A percentile compares a stretch with the other conserved stretches of the same genome.
Conservation (phyloP, 2,329 filamentous ascomycete genomes). For the Monilinia vaccinii-corymbosi region DNA sequence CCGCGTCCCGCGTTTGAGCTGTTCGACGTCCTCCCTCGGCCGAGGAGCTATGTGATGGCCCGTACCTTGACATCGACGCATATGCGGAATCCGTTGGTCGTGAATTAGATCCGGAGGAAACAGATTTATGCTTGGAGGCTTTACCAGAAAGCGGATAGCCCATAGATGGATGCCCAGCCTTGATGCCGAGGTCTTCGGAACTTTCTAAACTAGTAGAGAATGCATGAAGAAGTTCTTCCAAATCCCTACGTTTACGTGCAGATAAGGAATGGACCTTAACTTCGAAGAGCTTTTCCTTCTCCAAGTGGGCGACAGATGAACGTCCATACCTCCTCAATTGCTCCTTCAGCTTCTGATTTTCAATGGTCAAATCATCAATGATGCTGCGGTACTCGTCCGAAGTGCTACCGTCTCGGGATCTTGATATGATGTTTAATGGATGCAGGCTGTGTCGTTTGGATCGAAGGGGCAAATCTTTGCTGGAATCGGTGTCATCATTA, state of each 20-base stretch:
- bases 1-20: conserved; percentile 15
- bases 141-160: neutral
- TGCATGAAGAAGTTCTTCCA: conserved; percentile 63
- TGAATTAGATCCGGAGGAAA: conserved; percentile 27
- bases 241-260: conserved; percentile 62
- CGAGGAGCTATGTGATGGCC: conserved; percentile 14
- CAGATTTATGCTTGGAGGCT: conserved; percentile 30
- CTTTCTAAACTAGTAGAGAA: conserved; percentile 57
- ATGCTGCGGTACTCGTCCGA: conserved; percentile 71
- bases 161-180: neutral
- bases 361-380: conserved; percentile 78
- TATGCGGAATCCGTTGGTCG: conserved; percentile 45
- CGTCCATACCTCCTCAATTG: conserved; percentile 64
- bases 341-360: conserved; percentile 71
- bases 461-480: neutral
- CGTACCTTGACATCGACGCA: conserved; percentile 51
- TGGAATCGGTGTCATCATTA: conserved; percentile 7
- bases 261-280: conserved; percentile 69
- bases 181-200: conserved; percentile 26
- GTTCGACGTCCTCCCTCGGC: conserved; percentile 1
- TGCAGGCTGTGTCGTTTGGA: neutral
- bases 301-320: conserved; percentile 54
- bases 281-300: conserved; percentile 73
- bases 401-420: conserved; percentile 17
- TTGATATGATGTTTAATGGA: neutral